Evolutionary conservation across 352 stramenopile species (phyloP).

Genomic region (Phytophthora idaei): DNA sequence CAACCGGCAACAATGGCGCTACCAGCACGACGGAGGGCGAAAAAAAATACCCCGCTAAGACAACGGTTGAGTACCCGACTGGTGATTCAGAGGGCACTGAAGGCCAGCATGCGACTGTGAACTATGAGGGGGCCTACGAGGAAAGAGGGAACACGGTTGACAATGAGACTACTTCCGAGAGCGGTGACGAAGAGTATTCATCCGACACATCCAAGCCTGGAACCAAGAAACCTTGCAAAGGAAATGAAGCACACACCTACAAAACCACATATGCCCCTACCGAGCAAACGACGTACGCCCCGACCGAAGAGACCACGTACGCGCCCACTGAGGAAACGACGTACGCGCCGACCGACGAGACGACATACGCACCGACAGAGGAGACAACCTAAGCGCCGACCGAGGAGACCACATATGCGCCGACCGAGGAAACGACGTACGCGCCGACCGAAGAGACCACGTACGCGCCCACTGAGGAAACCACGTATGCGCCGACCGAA

Average conservation of each 20-base stretch:
- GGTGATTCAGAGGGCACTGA: not conserved
- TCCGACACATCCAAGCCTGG: not conserved
- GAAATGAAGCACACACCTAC: too few species aligned
- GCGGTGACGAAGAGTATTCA: too few species aligned
- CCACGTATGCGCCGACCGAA: not conserved
- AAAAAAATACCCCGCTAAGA: not conserved
- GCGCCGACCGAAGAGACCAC: not conserved
- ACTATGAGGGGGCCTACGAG: not conserved
- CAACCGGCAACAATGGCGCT: not conserved
- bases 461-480: not conserved
- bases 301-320: not conserved
- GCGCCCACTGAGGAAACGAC: too few species aligned
- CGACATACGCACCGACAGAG: not conserved
- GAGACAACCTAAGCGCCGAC: not conserved
- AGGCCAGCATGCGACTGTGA: not conserved
- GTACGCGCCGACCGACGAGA: not conserved
- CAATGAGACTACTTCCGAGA: too few species aligned
- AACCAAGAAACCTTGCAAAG: not conserved
- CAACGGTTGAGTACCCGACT: not conserved
- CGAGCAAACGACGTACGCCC: not conserved
- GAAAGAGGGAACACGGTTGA: too few species aligned
- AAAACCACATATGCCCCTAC: too few species aligned
- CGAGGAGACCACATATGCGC: not conserved
- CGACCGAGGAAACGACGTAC: not conserved
- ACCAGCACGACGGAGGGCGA: not conserved